Evolutionary conservation across 139 green algal species (phyloP), one percentile per base, ranked within the genome.

Genomic region (Picochlorum sp.): DNA sequence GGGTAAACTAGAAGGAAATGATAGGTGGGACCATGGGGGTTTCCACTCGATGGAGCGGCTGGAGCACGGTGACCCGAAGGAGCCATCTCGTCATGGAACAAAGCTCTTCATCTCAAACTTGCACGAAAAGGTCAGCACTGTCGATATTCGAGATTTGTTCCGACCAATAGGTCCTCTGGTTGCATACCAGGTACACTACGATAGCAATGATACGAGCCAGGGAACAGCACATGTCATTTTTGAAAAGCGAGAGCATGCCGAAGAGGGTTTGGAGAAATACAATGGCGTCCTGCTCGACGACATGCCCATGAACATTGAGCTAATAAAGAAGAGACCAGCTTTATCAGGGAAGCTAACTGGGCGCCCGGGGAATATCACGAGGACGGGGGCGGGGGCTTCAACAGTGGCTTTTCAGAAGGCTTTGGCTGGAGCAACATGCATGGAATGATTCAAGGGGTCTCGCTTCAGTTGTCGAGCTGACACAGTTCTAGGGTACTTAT

Each of bases 131-230:
- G 80, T 86, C n/a, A 72, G 67, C 4, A 76, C 81, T 6, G 64
- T 74, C 0, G 80, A 86, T 77, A 72, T 86, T 58, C 74, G 71
- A 65, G 79, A 86, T 70, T 71, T 86, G 47, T 85, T 86, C 56
- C 57, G 57, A 23, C 66, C 65, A 6, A 66, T 61, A 13, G 79
- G 79, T 44, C 8, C 34, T 10, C 55, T 86, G 51, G 74, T 81
- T 50, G 62, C 65, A 28, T 51, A 57, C 8, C 51, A 30, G 3
- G 55, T 75, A 54, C 83, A 74, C 16, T 74, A 41, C 20, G 5
- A 28, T 7, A 20, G 65, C 74, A 81, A 61, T 30, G 80, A 74
- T 10, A 71, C 71, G 10, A 81, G 73, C 2, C 41, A 79, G 57
- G 77, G 72, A 60, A 77, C 65, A 10, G 81, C 76, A 0, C 63